Percentiles rank a stretch among this genome's conserved stretches.
These are phyloP conservation scores for Pilasporangium apinafurcum DNA, from an alignment of 352 stramenopile genomes.

Conservation along the genomic window DNA sequence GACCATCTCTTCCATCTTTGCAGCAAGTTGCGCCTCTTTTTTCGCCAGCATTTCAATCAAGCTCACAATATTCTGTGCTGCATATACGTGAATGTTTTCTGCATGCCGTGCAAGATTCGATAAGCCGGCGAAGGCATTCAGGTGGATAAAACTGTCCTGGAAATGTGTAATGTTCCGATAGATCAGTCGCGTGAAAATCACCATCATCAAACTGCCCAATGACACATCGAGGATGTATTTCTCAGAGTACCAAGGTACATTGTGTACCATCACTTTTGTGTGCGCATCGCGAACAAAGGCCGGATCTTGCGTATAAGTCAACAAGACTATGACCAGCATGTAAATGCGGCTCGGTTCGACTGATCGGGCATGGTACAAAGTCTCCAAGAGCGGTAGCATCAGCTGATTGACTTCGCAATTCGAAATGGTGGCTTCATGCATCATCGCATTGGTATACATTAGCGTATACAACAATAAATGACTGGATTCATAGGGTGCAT, in stretches of 20 bases:
- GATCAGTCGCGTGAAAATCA: slow-evolving; percentile 73
- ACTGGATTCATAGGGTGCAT: slow-evolving; percentile 54
- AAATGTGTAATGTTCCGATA: slow-evolving; percentile 78
- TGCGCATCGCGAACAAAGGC: slow-evolving; percentile 61
- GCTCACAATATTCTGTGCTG: slow-evolving; percentile 59
- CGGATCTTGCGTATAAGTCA: slow-evolving; percentile 59
- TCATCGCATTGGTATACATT: slow-evolving; percentile 54
- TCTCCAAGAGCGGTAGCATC: slow-evolving; percentile 63
- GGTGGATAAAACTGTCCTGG: slow-evolving; percentile 73
- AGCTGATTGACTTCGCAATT: slow-evolving; percentile 39
- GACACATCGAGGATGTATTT: slow-evolving; percentile 75
- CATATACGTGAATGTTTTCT: slow-evolving; percentile 68
- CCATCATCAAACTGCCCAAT: slow-evolving; percentile 63
- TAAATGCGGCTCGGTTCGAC: slow-evolving; percentile 64
- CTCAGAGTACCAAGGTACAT: slow-evolving; percentile 72
- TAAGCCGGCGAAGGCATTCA: slow-evolving; percentile 64
- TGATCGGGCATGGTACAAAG: slow-evolving; percentile 56
- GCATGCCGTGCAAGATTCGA: slow-evolving; percentile 70
- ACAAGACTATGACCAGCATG: slow-evolving; percentile 62
- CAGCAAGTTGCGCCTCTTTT: slow-evolving; percentile 57
- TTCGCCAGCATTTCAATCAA: slow-evolving; percentile 72
- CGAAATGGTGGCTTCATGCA: slow-evolving; percentile 36
- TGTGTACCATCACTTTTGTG: slow-evolving; percentile 44
- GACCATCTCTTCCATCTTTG: slow-evolving; percentile 30
- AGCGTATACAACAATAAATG: slow-evolving; percentile 74